Conservation (phyloP, 2,329 filamentous ascomycete genomes). For the Venturia nashicola region DNA sequence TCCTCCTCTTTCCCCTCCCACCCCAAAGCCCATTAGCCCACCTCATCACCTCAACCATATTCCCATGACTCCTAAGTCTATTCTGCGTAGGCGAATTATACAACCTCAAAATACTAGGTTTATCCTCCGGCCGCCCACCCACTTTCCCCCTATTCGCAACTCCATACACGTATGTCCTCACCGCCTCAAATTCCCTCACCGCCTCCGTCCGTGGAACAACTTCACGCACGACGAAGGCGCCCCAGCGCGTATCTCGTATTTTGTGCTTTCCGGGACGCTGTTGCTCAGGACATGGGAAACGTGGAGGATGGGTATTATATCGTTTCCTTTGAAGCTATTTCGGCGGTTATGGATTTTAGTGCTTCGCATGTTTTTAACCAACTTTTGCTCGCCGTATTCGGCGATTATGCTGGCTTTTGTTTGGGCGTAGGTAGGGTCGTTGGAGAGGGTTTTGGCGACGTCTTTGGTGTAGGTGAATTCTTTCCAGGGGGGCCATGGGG, state of each 20-base stretch:
- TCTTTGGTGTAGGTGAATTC: not conserved
- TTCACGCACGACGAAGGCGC: not conserved
- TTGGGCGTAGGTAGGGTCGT: not conserved
- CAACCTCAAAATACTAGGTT: conserved; percentile 27
- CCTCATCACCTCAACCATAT: conserved; percentile 24
- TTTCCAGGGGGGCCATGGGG: not conserved
- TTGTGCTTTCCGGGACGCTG: not conserved
- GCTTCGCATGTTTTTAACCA: conserved; percentile 29
- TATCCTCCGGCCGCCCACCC: conserved; percentile 24
- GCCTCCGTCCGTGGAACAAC: not conserved
- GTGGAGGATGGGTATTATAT: not conserved
- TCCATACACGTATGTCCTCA: conserved; percentile 16
- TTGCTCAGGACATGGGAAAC: not conserved
- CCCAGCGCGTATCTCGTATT: not conserved
- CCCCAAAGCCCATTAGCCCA: conserved; percentile 26
- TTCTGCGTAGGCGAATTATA: conserved; percentile 28
- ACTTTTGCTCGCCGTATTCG: conserved; percentile 24
- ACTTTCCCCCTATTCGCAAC: conserved; percentile 22
- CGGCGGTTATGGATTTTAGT: conserved; percentile 23
- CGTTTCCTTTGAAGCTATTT: not conserved
- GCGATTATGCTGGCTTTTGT: conserved; percentile 24
- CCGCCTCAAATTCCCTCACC: not conserved
- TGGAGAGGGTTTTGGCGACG: not conserved
- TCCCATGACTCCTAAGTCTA: conserved; percentile 25
- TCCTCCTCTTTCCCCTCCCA: not conserved